A percentile compares a stretch with the other conserved stretches of the same genome.
Conservation (phyloP, 2,329 filamentous ascomycete genomes). For the Chaetomium sp. region DNA sequence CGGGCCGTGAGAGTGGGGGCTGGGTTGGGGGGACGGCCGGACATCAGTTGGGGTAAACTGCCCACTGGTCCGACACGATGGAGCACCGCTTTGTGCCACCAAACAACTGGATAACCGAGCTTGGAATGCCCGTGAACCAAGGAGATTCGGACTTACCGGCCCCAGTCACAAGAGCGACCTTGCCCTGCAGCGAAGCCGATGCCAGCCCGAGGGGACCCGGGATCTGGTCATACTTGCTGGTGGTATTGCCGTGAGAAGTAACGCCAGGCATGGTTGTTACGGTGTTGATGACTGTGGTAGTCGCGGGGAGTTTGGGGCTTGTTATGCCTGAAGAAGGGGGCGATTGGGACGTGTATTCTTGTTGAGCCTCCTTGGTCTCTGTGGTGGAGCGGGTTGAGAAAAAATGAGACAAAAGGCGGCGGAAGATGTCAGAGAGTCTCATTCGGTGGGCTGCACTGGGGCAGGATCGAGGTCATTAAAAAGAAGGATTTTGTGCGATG, state of each 20-base stretch:
- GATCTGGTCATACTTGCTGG: conserved; percentile 40
- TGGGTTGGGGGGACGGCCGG: conserved; percentile 23
- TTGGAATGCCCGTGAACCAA: not conserved
- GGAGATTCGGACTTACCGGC: conserved; percentile 35
- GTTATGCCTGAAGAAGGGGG: conserved; percentile 24
- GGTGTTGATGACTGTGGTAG: conserved; percentile 7
- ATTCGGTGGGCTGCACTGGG: conserved; percentile 19
- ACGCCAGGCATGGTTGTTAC: conserved; percentile 30
- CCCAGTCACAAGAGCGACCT: conserved; percentile 43
- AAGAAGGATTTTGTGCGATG: not conserved
- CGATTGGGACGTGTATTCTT: conserved; percentile 10
- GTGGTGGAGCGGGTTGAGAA: conserved; percentile 17
- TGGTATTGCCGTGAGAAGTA: conserved; percentile 15
- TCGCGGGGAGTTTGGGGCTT: conserved; percentile 16
- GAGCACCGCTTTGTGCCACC: not conserved
- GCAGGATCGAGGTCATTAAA: not conserved
- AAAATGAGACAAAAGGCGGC: conserved; percentile 34
- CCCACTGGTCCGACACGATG: conserved; percentile 24
- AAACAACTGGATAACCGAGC: not conserved
- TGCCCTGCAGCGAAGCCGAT: conserved; percentile 40
- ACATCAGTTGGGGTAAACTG: conserved; percentile 36
- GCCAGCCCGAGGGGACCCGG: conserved; percentile 40
- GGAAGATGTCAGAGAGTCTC: conserved; percentile 29
- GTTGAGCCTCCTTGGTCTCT: conserved; percentile 27
- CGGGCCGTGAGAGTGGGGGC: not conserved